phyloP scores from a whole-genome alignment of 352 stramenopile species.

The Vaucheria bursata region DNA sequence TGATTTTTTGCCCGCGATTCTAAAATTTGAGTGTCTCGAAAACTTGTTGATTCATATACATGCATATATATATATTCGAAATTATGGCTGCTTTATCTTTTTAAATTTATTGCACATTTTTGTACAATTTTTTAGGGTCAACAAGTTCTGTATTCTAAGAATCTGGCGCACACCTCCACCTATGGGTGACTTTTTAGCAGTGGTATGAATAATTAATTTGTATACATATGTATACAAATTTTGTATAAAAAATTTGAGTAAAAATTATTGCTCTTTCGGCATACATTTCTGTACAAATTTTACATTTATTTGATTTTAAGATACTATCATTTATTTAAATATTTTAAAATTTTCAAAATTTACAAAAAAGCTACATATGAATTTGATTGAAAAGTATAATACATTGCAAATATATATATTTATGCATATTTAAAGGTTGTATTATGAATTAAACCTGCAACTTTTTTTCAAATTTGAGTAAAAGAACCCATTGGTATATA shows the following conservation, averaged over 20 bases:
- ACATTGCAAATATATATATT: too few species aligned
- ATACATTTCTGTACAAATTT: not conserved
- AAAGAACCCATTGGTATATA: too few species aligned
- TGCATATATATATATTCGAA: too few species aligned
- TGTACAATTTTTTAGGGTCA: constrained; percentile 17
- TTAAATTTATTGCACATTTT: too few species aligned
- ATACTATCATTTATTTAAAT: not conserved
- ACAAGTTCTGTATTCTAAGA: constrained; percentile 67
- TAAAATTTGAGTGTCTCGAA: not conserved
- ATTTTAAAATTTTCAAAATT: not conserved
- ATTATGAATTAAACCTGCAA: too few species aligned
- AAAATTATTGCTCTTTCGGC: not conserved
- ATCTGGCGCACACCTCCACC: constrained; percentile 61
- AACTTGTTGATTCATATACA: not conserved
- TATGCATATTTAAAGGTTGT: too few species aligned
- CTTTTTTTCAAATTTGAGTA: too few species aligned
- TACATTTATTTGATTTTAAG: not conserved
- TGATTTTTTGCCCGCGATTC: too few species aligned
- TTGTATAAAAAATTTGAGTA: not conserved
- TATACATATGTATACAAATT: not conserved
- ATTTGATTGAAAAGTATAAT: too few species aligned
- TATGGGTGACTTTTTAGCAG: constrained; percentile 51
- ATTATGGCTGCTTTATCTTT: too few species aligned
- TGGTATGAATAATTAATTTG: not conserved
- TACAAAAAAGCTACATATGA: too few species aligned